Base-by-base conservation (phyloP, 1,284 basidiomycete genomes). In the Peniophora sp. region DNA sequence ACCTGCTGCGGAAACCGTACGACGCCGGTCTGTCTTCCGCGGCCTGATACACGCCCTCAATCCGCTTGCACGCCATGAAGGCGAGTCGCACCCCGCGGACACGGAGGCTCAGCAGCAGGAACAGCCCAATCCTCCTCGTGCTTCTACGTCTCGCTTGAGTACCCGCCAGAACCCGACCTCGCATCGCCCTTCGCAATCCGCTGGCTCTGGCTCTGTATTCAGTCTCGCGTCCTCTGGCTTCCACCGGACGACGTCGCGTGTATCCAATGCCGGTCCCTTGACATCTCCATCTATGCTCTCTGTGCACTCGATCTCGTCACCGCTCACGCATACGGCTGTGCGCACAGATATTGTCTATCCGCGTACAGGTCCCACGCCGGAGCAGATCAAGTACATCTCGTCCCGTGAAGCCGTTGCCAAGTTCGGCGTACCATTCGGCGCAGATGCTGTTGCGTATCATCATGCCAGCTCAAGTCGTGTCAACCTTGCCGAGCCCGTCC, bases 401-500 rank as follows among this genome's bases (percentile, higher is more conserved):
- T 73, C 71, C 17, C 61, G 73, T 14, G 73, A 77, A 53, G 67
- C 66, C 16, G 61, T 78, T 48, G 72, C 69, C 45, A 65, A 63
- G 49, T 79, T 79, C 54, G 74, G 76, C 8, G 60, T 75, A 50
- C 77, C 77, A 34, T 80, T 77, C 45, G 78, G 78, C 1, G 56
- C 65, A 2, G 75, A 72, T 50, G 76, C 75, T 10, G 63, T 74
- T 19, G 73, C 70, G 39, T 75, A 62, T 52, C 27, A 32, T 32
- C 66, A 60, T 22, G 67, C 68, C 44, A 65, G 67, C 17, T 49
- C 64, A 43, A 68, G 67, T 23, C 60, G 66, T 46, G 61, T 68
- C 12, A 61, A 65, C 49, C 36, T 71, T 53, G 51, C 50, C 9
- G 52, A 51, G n/a, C 72, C 72, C 1, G 74, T 72, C 3, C 67